Evolutionary conservation across 345 rosid species (phyloP).

Genomic region (Psidium guajava): DNA sequence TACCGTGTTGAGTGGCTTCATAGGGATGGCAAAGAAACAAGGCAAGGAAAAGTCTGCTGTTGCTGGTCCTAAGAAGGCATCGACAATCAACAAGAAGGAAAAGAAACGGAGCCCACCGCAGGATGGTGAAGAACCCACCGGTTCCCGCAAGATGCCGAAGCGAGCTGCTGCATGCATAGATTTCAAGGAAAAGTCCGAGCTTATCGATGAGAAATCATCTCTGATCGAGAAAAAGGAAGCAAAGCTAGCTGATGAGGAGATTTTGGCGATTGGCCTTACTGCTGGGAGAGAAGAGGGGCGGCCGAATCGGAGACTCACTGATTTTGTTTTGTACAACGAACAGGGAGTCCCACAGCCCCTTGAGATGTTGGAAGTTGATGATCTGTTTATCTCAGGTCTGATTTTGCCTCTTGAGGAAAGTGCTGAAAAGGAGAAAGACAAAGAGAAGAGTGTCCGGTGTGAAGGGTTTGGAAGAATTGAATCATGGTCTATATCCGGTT

Average conservation of each 20-base stretch:
- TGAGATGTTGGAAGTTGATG: conserved; percentile 48
- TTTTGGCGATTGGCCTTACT: conserved; percentile 26
- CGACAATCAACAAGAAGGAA: neutral
- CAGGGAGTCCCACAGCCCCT: conserved; percentile 13
- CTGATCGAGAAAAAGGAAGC: conserved; percentile 37
- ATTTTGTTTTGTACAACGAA: conserved; percentile 36
- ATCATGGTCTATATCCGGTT: conserved; percentile 59
- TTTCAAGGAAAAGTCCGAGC: conserved; percentile 51
- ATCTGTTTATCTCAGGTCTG: conserved; percentile 42
- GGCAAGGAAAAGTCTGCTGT: conserved; percentile 2
- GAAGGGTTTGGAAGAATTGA: conserved; percentile 41
- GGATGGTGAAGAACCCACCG: conserved; percentile 5
- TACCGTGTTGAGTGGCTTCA: neutral
- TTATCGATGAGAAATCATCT: conserved; percentile 23
- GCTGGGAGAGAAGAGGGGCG: conserved; percentile 14
- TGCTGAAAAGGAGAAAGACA: conserved; percentile 31
- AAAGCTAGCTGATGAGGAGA: conserved; percentile 41
- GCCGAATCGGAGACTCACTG: conserved; percentile 43
- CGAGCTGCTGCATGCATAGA: conserved; percentile 66
- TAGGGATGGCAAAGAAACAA: conserved; percentile 7
- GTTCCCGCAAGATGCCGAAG: conserved; percentile 38
- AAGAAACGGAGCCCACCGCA: conserved; percentile 23
- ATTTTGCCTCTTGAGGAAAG: conserved; percentile 35
- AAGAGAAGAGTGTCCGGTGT: conserved; percentile 35
- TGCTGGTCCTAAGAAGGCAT: conserved; percentile 3